A percentile compares a stretch with the other conserved stretches of the same genome.
These are phyloP conservation scores for Stentor coeruleus DNA, from an alignment of 73 alveolate species.

Conservation along the genomic window DNA sequence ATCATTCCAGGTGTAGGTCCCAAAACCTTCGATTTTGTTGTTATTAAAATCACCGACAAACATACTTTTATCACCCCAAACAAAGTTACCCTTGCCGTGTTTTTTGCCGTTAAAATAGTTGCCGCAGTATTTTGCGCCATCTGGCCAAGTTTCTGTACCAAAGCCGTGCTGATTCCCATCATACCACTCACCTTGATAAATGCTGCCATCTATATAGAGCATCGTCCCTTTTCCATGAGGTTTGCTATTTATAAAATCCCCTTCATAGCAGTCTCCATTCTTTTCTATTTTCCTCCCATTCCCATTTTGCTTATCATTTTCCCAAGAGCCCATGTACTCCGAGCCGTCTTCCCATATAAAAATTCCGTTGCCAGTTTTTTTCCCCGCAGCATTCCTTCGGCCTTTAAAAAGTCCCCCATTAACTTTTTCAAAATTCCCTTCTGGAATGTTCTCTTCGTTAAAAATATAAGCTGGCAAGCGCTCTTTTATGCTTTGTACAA, in stretches of 20 bases:
- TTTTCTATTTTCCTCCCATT: slow-evolving; percentile 18
- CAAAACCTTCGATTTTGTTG: no score
- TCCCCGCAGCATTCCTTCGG: no score
- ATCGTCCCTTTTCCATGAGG: slow-evolving; percentile 31
- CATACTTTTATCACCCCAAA: no score
- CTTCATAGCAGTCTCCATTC: slow-evolving; percentile 30
- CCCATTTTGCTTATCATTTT: no score
- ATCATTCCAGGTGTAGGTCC: no score
- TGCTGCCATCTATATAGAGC: slow-evolving; percentile 33
- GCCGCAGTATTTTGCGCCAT: slow-evolving; percentile 27
- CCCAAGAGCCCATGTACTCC: no score
- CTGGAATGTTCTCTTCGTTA: not conserved
- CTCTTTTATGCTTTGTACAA: not conserved
- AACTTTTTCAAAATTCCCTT: not conserved
- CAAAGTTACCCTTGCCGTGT: no score
- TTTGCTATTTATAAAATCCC: slow-evolving; percentile 28
- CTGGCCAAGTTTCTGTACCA: slow-evolving; percentile 45
- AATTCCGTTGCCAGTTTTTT: no score
- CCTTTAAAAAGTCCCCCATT: no score
- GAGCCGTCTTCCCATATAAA: no score
- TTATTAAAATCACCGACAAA: no score
- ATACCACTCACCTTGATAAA: slow-evolving; percentile 33
- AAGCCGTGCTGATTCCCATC: slow-evolving; percentile 59
- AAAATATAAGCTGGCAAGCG: not conserved
- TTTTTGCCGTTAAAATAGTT: slow-evolving; percentile 12